Evolutionary conservation across 768 basidiomycete species (phyloP).

Genomic region (Lyophyllum shimeji): DNA sequence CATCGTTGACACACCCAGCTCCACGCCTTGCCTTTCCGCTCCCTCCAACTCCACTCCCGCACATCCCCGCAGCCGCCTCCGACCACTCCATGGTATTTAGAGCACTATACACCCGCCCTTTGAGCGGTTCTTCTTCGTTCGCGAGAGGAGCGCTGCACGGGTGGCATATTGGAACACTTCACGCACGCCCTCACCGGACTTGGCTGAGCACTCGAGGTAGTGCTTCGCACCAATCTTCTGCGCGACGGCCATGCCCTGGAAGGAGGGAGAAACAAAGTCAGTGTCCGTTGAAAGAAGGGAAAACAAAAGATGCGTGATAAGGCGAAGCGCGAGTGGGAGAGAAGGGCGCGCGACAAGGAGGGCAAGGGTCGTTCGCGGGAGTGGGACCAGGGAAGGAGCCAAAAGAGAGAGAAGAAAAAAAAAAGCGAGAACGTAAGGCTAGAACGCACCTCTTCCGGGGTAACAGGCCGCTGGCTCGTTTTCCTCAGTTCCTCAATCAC

Average conservation of each 20-base stretch:
- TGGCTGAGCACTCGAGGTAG: conserved; percentile 97
- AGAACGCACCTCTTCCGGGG: conserved; percentile 78
- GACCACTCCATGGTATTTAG: background rate
- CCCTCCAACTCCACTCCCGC: too few relatives aligned
- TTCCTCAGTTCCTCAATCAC: conserved; percentile 93
- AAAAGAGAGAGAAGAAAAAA: background rate
- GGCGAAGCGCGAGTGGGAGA: background rate
- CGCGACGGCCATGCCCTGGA: conserved; percentile 88
- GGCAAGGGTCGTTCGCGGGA: background rate
- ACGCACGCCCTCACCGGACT: conserved; percentile 93
- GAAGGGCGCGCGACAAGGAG: background rate
- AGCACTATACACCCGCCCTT: conserved; percentile 18
- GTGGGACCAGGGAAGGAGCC: background rate
- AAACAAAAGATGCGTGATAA: background rate
- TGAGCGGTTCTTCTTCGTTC: conserved; percentile 18
- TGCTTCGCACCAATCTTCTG: conserved; percentile 97
- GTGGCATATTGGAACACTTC: conserved; percentile 99
- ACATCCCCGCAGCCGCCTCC: background rate
- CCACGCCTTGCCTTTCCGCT: too few relatives aligned
- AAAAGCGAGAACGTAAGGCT: background rate
- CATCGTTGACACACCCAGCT: too few relatives aligned
- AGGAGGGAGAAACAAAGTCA: background rate
- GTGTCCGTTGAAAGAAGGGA: too few relatives aligned
- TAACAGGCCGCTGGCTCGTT: conserved; percentile 93
- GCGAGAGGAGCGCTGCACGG: conserved; percentile 75